Evolutionary conservation across 2,329 filamentous ascomycete genomes (phyloP).

Genomic region (Neonectria punicea): DNA sequence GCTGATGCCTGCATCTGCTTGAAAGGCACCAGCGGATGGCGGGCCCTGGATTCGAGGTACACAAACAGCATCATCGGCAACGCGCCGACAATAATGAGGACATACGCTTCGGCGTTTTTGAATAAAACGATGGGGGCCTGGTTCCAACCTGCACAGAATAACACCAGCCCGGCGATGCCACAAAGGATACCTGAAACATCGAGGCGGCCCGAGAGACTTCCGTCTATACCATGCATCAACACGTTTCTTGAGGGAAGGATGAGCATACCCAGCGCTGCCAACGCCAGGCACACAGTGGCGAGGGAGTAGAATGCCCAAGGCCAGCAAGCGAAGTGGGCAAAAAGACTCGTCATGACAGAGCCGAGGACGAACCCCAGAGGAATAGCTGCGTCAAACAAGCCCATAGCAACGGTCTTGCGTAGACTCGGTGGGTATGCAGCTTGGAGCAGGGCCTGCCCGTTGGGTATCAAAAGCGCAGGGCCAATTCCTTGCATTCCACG

Average conservation of each 20-base stretch:
- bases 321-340: conserved; percentile 38
- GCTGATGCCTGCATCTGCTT: conserved; percentile 33
- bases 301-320: conserved; percentile 41
- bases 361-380: conserved; percentile 40
- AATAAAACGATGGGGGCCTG: conserved; percentile 36
- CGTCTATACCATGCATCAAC: conserved; percentile 38
- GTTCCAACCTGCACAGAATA: conserved; percentile 42
- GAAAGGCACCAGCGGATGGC: conserved; percentile 38
- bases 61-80: conserved; percentile 23
- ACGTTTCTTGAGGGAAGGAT: conserved; percentile 34
- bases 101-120: conserved; percentile 28
- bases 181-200: conserved; percentile 31
- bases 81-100: conserved; percentile 34
- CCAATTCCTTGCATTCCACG: conserved; percentile 41
- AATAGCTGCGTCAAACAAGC: conserved; percentile 38
- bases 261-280: conserved; percentile 36
- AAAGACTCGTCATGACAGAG: conserved; percentile 39
- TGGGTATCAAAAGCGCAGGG: conserved; percentile 37
- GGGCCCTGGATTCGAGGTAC: conserved; percentile 35
- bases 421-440: conserved; percentile 40
- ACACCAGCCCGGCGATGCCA: conserved; percentile 28
- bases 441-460: conserved; percentile 37
- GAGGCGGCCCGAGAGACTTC: conserved; percentile 38
- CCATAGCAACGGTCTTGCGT: conserved; percentile 38
- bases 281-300: conserved; percentile 33